Conservation (phyloP, 139 green algal genomes). For the Chlamydomonas eustigma region DNA sequence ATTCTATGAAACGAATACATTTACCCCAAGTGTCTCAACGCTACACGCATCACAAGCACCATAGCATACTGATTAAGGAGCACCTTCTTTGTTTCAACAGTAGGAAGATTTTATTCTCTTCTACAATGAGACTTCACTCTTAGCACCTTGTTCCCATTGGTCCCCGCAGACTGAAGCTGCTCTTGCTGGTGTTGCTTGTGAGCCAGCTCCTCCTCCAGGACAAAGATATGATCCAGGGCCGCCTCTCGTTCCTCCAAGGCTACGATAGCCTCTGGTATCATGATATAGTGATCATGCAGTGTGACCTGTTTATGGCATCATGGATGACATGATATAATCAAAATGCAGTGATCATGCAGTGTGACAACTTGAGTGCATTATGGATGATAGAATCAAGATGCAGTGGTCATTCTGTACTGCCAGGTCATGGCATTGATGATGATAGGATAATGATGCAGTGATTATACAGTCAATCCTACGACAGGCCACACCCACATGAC, state of each 20-base stretch:
- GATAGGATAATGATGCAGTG: neutral
- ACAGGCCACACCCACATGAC: no score
- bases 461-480: no score
- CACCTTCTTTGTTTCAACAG: no score
- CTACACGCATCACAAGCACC: no score
- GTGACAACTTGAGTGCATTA: no score
- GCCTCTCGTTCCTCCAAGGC: slow-evolving; percentile 46
- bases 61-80: no score
- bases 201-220: slow-evolving; percentile 38
- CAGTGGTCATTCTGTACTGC: no score
- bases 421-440: neutral
- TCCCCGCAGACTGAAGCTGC: neutral
- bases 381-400: no score
- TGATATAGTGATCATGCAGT: slow-evolving; percentile 43
- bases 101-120: no score
- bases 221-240: slow-evolving; percentile 25
- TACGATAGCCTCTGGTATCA: slow-evolving; percentile 46
- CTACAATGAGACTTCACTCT: no score
- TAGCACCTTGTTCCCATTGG: neutral
- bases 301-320: slow-evolving; percentile 37
- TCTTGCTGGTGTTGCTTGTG: slow-evolving; percentile 28
- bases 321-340: slow-evolving; percentile 10
- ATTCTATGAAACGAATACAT: no score
- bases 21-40: no score
- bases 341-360: slow-evolving; percentile 41